Conservation (phyloP, 2,329 filamentous ascomycete species). For the Meredithiella fracta region DNA sequence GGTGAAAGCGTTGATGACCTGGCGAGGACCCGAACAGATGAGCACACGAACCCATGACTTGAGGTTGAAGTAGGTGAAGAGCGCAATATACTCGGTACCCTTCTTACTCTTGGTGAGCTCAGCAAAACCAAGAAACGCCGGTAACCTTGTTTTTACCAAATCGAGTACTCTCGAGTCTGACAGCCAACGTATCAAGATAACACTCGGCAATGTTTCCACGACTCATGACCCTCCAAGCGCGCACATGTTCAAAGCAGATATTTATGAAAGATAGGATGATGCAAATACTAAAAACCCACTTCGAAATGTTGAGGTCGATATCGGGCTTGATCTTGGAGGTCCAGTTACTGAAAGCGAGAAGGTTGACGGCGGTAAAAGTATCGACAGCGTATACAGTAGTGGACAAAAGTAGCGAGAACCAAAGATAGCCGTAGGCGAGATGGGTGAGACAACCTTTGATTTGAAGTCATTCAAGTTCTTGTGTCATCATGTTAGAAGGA, state of each 20-base stretch:
- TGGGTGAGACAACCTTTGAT: constrained; percentile 60
- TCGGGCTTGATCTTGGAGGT: constrained; percentile 65
- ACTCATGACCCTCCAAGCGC: constrained; percentile 64
- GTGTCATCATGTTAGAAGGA: background rate
- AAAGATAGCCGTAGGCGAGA: constrained; percentile 73
- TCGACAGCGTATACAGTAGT: constrained; percentile 77
- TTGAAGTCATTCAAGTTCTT: constrained; percentile 57
- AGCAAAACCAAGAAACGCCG: constrained; percentile 84
- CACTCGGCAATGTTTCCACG: constrained; percentile 78
- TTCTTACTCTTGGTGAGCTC: constrained; percentile 84
- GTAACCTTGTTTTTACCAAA: constrained; percentile 56
- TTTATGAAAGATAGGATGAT: constrained; percentile 85
- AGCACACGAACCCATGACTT: constrained; percentile 76
- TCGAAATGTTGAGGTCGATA: constrained; percentile 61
- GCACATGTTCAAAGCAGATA: constrained; percentile 61
- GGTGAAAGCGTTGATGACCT: constrained; percentile 79
- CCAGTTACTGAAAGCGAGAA: constrained; percentile 81
- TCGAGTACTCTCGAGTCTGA: constrained; percentile 69
- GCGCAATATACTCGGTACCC: constrained; percentile 73
- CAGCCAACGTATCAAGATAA: constrained; percentile 77
- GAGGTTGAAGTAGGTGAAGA: constrained; percentile 76
- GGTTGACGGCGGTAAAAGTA: constrained; percentile 81
- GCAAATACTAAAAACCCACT: constrained; percentile 89
- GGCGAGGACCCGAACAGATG: constrained; percentile 79
- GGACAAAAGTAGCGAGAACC: constrained; percentile 62